phyloP scores from a whole-genome alignment of 1,284 basidiomycete species.

The Trametes pubescens region DNA sequence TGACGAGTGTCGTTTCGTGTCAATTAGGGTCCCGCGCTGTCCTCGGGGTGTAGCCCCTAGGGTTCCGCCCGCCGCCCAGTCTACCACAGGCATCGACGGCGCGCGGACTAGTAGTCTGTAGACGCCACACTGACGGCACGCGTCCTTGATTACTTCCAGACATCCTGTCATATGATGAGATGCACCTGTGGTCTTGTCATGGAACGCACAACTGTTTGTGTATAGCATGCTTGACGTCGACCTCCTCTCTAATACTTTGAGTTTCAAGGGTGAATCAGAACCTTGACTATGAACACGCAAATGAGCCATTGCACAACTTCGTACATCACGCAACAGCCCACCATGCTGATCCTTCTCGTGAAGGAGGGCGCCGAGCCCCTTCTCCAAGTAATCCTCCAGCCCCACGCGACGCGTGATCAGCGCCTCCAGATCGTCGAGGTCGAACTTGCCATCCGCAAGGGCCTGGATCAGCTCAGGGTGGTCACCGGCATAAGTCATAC shows the following conservation, averaged over 20 bases:
- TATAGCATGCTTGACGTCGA: not conserved
- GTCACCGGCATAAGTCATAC: slow-evolving; percentile 38
- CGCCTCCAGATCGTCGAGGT: slow-evolving; percentile 36
- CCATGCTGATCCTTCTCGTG: slow-evolving; percentile 45
- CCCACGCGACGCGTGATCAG: slow-evolving; percentile 43
- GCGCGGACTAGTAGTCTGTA: too few relatives aligned
- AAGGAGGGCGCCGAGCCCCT: slow-evolving; percentile 43
- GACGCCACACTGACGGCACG: too few relatives aligned
- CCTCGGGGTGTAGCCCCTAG: not conserved
- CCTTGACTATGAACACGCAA: slow-evolving; percentile 26
- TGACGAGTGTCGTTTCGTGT: not conserved
- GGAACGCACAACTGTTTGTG: too few relatives aligned
- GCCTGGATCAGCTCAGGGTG: slow-evolving; percentile 41
- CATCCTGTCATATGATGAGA: too few relatives aligned
- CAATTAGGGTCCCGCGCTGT: not conserved
- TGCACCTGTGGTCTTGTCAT: too few relatives aligned
- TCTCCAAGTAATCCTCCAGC: slow-evolving; percentile 43
- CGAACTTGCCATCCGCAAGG: slow-evolving; percentile 39
- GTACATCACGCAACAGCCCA: slow-evolving; percentile 3
- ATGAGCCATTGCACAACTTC: not conserved
- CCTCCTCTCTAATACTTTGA: not conserved
- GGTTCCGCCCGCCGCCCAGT: not conserved
- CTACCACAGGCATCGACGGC: too few relatives aligned
- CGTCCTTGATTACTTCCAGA: too few relatives aligned
- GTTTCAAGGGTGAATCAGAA: slow-evolving; percentile 29